These are phyloP conservation scores for Dactylorhiza incarnata DNA, from an alignment of 106 monocot genomes.

Conservation along the genomic window DNA sequence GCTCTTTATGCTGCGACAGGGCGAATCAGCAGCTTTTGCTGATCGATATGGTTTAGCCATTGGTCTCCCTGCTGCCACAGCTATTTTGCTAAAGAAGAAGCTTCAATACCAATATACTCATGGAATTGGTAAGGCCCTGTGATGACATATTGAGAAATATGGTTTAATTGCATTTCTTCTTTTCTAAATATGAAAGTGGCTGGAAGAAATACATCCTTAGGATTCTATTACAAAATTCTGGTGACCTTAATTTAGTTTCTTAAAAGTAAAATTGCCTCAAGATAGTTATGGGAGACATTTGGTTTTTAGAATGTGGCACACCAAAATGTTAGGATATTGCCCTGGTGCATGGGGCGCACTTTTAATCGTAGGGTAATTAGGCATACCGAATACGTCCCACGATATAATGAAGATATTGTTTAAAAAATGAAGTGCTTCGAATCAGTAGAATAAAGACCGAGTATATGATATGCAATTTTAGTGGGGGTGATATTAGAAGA, in stretches of 20 bases:
- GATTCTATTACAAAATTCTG: background rate
- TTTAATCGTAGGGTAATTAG: no score
- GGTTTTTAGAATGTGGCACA: no score
- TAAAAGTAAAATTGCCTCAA: background rate
- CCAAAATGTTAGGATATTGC: no score
- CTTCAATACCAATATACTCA: conserved; percentile 83
- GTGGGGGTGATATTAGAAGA: no score
- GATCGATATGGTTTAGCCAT: conserved; percentile 63
- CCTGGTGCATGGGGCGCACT: no score
- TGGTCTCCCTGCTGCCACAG: conserved; percentile 69
- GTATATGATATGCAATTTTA: no score
- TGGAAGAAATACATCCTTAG: background rate
- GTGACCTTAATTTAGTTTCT: background rate
- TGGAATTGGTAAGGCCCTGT: conserved; percentile 63
- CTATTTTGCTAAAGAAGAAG: conserved; percentile 84
- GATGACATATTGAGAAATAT: background rate
- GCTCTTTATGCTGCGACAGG: conserved; percentile 31
- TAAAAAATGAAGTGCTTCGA: no score
- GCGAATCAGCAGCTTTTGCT: conserved; percentile 68
- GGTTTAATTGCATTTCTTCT: background rate
- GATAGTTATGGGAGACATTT: no score
- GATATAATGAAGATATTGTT: no score
- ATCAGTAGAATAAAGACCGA: no score
- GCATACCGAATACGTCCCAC: no score
- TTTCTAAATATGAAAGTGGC: background rate